These are phyloP conservation scores for Danielozyma ontarioensis DNA, from an alignment of 805 yeast genomes.

Conservation along the genomic window DNA sequence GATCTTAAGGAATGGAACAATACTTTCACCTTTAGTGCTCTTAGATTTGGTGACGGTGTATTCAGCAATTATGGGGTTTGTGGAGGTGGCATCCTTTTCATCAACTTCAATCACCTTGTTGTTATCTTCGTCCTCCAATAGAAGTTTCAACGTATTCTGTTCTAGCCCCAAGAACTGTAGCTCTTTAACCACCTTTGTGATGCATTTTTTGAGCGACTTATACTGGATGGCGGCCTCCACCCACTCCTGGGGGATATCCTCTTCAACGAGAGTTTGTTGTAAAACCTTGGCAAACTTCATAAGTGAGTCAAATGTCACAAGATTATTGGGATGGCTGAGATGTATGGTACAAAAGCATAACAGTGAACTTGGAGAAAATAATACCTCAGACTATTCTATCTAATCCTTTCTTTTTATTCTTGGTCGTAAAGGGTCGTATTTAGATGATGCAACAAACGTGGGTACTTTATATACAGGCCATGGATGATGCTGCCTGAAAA, in stretches of 20 bases:
- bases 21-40: constrained; percentile 9
- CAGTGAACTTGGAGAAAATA: too few relatives aligned
- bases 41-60: constrained; percentile 32
- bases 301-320: too few relatives aligned
- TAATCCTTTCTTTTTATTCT: too few relatives aligned
- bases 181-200: constrained; percentile 60
- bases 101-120: constrained; percentile 26
- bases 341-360: too few relatives aligned
- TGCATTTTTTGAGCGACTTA: constrained; percentile 63
- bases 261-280: constrained; percentile 57
- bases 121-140: constrained; percentile 24
- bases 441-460: too few relatives aligned
- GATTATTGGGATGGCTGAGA: too few relatives aligned
- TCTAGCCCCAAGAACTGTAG: constrained; percentile 54
- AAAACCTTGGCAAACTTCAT: constrained; percentile 78
- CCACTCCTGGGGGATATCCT: constrained; percentile 66
- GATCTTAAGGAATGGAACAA: constrained; percentile 36
- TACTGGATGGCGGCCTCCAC: constrained; percentile 63
- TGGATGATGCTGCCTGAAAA: too few relatives aligned
- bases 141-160: constrained; percentile 35
- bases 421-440: too few relatives aligned
- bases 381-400: too few relatives aligned
- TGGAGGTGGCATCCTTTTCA: constrained; percentile 26
- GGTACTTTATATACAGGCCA: too few relatives aligned
- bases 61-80: constrained; percentile 38